Percentiles rank a stretch among this genome's conserved stretches.
These are phyloP conservation scores for Colletotrichum noveboracense DNA, from an alignment of 2,329 filamentous ascomycete genomes.

Conservation along the genomic window DNA sequence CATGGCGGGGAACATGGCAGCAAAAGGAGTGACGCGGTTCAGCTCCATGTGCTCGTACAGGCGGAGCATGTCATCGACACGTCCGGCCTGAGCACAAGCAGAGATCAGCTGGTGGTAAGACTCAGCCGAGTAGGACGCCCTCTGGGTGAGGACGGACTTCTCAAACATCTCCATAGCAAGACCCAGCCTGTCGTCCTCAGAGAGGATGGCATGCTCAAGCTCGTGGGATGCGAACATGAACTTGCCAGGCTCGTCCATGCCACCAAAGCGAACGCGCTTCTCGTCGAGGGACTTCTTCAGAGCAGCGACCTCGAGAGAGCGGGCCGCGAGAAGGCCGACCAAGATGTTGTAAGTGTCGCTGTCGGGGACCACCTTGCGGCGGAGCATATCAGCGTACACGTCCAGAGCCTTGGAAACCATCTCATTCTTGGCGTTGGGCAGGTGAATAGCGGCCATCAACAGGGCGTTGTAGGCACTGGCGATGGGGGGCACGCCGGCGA, in stretches of 20 bases:
- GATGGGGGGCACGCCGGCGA: conserved; percentile 80
- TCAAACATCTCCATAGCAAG: conserved; percentile 88
- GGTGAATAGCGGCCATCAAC: conserved; percentile 80
- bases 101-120: conserved; percentile 86
- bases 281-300: conserved; percentile 78
- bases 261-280: conserved; percentile 83
- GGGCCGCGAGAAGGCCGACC: conserved; percentile 79
- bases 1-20: conserved; percentile 88
- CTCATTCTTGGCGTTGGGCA: conserved; percentile 80
- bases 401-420: conserved; percentile 90
- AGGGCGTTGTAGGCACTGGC: conserved; percentile 92
- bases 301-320: conserved; percentile 78
- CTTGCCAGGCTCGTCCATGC: conserved; percentile 81
- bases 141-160: conserved; percentile 69
- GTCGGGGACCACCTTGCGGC: conserved; percentile 81
- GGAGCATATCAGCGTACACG: conserved; percentile 96
- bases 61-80: conserved; percentile 86
- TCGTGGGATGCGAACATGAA: conserved; percentile 91
- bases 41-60: conserved; percentile 92
- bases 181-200: conserved; percentile 85
- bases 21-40: conserved; percentile 74
- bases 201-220: conserved; percentile 83
- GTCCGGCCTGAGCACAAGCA: conserved; percentile 83
- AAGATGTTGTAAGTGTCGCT: conserved; percentile 87
- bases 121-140: conserved; percentile 74